These are phyloP conservation scores for Angomonas deanei DNA, from an alignment of 208 protist species.

Conservation along the genomic window DNA sequence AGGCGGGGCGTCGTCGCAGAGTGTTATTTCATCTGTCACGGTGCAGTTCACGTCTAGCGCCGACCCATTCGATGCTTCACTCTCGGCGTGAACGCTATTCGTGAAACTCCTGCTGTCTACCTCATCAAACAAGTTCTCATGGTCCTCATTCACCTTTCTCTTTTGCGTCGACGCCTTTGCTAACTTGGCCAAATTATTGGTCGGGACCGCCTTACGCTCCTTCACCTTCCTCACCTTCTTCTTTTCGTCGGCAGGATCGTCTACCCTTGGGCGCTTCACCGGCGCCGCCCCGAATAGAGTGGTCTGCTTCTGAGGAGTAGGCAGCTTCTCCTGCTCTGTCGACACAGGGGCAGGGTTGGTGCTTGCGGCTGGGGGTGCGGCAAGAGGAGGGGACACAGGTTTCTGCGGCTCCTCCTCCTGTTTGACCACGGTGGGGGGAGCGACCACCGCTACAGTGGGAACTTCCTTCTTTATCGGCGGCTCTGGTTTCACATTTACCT, in stretches of 20 bases:
- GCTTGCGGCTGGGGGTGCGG: too few relatives aligned
- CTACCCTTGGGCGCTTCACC: background rate
- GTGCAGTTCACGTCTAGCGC: constrained; percentile 5
- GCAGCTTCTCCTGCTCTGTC: too few relatives aligned
- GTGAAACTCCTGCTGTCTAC: constrained; percentile 1
- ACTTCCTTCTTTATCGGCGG: too few relatives aligned
- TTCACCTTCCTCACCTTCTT: constrained; percentile 21
- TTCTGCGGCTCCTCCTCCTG: too few relatives aligned
- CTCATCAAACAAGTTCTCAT: constrained; percentile 13
- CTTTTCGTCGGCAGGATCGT: background rate
- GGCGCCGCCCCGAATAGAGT: too few relatives aligned
- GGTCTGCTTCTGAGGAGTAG: too few relatives aligned
- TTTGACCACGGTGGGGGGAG: too few relatives aligned
- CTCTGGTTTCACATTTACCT: too few relatives aligned
- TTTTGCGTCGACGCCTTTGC: constrained; percentile 38
- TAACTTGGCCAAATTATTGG: constrained; percentile 59
- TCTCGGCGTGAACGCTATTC: background rate
- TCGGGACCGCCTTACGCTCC: too few relatives aligned
- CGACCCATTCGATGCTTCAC: background rate
- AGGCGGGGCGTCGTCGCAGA: constrained; percentile 72
- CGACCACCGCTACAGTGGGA: too few relatives aligned
- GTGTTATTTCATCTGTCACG: constrained; percentile 36
- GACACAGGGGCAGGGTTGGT: too few relatives aligned
- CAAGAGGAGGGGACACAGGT: too few relatives aligned
- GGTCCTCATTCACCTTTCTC: background rate